Evolutionary conservation across 208 protist species (phyloP).

Genomic region (Leishmania tropica): DNA sequence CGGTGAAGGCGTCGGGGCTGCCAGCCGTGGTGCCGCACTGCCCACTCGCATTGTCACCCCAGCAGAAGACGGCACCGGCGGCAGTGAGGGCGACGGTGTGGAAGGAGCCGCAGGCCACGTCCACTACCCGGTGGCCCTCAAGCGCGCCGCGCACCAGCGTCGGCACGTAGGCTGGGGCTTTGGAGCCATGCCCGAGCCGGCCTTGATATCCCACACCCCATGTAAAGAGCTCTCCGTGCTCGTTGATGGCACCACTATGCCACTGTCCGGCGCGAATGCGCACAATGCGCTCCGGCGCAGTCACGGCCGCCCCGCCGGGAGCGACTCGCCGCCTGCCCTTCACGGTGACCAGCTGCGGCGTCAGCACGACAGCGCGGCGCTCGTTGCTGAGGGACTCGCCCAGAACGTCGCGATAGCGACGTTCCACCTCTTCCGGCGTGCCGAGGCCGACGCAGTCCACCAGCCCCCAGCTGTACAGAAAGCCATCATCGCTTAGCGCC

Average conservation of each 20-base stretch:
- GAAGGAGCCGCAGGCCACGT: slow-evolving; percentile 85
- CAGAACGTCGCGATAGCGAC: slow-evolving; percentile 39
- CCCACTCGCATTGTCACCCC: slow-evolving; percentile 86
- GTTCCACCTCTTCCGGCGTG: slow-evolving; percentile 55
- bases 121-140: slow-evolving; percentile 57
- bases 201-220: slow-evolving; percentile 91
- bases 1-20: slow-evolving; percentile 56
- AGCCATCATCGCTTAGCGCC: slow-evolving; percentile 65
- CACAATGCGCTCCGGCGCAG: slow-evolving; percentile 35
- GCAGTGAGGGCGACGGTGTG: slow-evolving; percentile 82
- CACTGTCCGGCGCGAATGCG: slow-evolving; percentile 87
- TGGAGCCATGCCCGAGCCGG: slow-evolving; percentile 77
- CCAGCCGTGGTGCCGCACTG: slow-evolving; percentile 64
- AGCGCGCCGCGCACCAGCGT: slow-evolving; percentile 70
- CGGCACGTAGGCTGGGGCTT: slow-evolving; percentile 63
- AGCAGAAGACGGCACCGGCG: slow-evolving; percentile 75
- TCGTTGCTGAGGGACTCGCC: slow-evolving; percentile 83
- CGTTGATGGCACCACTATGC: slow-evolving; percentile 86
- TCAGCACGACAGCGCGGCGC: slow-evolving; percentile 73
- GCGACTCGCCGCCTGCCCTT: slow-evolving; percentile 13
- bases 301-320: not conserved
- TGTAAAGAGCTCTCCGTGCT: slow-evolving; percentile 78
- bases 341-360: slow-evolving; percentile 69
- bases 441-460: slow-evolving; percentile 85
- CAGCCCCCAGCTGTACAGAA: slow-evolving; percentile 86